A percentile compares a stretch with the other conserved stretches of the same genome.
Conservation (phyloP, 2,329 filamentous ascomycete species). For the Fusarium dimerum region DNA sequence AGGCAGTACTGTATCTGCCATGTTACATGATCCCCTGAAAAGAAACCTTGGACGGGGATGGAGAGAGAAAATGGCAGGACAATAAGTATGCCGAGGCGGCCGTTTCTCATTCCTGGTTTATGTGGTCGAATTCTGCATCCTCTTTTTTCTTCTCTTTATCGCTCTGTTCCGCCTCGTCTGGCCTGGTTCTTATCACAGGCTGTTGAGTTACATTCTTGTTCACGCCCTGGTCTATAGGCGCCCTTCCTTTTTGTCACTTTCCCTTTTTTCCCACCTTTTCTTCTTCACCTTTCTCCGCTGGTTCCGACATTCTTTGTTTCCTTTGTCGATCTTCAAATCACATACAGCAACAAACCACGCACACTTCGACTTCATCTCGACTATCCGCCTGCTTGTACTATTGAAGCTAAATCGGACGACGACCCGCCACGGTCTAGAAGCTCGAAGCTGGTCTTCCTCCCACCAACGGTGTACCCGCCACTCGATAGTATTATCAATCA, state of each 20-base stretch:
- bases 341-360: not conserved
- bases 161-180: not conserved
- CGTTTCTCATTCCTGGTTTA: not conserved
- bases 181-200: too few species aligned
- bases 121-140: not conserved
- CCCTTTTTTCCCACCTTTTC: not conserved
- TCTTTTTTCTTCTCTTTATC: not conserved
- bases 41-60: not conserved
- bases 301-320: not conserved
- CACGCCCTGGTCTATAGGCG: not conserved
- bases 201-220: not conserved
- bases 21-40: not conserved
- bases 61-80: not conserved
- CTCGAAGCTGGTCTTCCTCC: not conserved
- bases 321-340: not conserved
- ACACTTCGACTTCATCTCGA: not conserved
- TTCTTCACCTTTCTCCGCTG: not conserved
- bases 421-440: not conserved
- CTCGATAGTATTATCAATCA: not conserved
- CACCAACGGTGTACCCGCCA: not conserved
- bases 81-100: not conserved
- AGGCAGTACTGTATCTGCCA: not conserved
- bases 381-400: not conserved
- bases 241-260: not conserved
- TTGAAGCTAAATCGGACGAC: not conserved